Base-by-base conservation (phyloP, 495 filamentous ascomycete species). In the Hypomontagnella submonticulosa region DNA sequence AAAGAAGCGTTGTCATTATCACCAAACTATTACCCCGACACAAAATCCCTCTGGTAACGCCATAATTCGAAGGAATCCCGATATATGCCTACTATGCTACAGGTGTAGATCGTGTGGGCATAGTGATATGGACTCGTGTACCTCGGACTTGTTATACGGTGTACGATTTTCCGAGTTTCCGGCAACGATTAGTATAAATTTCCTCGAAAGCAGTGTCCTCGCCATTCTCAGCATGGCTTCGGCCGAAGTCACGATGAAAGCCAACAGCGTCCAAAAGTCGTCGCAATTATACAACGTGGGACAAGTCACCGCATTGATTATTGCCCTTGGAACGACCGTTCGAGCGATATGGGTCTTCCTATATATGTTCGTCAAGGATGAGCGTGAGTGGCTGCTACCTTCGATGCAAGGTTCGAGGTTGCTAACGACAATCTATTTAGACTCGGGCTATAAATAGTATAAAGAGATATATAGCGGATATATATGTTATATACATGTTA, bases 271-370 rank as follows among this genome's bases (percentile, higher is more conserved):
- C 0, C 46, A 57, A 1, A 58, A 66, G 38, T 44, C 38, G 0
- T 56, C 57, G 3, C 59, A 51, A 11, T 33, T 58, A 23, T 68
- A 66, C 20, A 32, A 43, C 2, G 69, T 72, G 23, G 69, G 69
- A 27, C 69, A 69, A 47, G 54, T 72, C 27, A 66, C 61, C 20
- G 54, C 61, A 11, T 41, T 72, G 13, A 38, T 65, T 1, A 63
- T 72, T 44, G 61, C 69, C 5, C 53, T 32, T 2, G 58, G 57
- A 30, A 72, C 69, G 0, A 44, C 53, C n/a, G 7, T 57, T 38
- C 42, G 69, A 23, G 69, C 64, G 15, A 38, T 66, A 7, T 71
- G 61, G 64, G 46, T 65, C 13, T 71, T 68, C 12, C 2, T 65
- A 4, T 58, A 58, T n/a, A 58, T 58, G 47, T 58, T 58, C 16